Evolutionary conservation across 129 eudicot species (phyloP).

Genomic region (Lonicera japonica): DNA sequence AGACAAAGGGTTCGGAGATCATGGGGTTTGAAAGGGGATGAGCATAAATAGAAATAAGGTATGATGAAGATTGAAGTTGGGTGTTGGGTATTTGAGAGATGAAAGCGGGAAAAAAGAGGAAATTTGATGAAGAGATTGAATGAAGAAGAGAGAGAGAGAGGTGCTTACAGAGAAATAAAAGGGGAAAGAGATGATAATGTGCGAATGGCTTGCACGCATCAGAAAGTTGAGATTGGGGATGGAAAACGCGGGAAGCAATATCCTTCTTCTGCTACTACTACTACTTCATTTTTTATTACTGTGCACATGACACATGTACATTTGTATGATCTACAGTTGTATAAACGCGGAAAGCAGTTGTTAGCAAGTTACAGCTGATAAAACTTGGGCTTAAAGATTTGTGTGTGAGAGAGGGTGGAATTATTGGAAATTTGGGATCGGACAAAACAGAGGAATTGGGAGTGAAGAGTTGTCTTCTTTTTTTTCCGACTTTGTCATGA

Average conservation of each 20-base stretch:
- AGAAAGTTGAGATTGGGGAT: conserved; percentile 23
- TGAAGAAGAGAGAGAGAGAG: background rate
- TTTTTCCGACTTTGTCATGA: too few species aligned
- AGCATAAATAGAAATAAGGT: conserved; percentile 1
- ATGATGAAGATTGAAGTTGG: conserved; percentile 30
- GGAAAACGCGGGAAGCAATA: conserved; percentile 65
- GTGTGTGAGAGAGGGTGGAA: too few species aligned
- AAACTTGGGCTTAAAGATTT: too few species aligned
- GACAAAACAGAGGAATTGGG: too few species aligned
- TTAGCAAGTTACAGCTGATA: too few species aligned
- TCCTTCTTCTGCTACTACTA: too few species aligned
- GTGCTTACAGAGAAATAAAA: background rate
- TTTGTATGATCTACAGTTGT: too few species aligned
- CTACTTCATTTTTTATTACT: too few species aligned
- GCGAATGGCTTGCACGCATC: conserved; percentile 63
- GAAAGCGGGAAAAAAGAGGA: conserved; percentile 34
- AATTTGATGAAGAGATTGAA: conserved; percentile 6
- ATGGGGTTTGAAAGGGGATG: background rate
- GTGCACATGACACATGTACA: too few species aligned
- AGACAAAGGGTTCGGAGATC: background rate
- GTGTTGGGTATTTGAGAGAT: conserved; percentile 26
- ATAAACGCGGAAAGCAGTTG: too few species aligned
- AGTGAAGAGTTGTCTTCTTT: too few species aligned
- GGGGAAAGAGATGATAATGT: background rate
- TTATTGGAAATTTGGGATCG: too few species aligned